phyloP scores from a whole-genome alignment of 169 alveolate genomes.

The Plasmodium cynomolgi region DNA sequence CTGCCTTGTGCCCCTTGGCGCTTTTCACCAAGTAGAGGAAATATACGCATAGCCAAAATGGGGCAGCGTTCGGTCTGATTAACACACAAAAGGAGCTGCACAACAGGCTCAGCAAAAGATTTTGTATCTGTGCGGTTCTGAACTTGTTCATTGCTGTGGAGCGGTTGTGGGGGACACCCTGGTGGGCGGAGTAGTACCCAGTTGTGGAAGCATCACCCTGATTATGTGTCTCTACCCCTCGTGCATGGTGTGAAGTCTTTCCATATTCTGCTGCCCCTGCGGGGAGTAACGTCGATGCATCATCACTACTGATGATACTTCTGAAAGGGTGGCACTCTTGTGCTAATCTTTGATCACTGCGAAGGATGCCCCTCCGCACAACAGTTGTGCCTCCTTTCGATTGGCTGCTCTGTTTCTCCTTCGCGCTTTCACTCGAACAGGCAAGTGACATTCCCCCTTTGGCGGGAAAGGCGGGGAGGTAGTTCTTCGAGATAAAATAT shows the following conservation, averaged over 20 bases:
- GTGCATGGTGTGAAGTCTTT: neutral
- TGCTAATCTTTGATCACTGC: neutral
- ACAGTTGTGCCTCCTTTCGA: neutral
- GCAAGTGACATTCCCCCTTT: neutral
- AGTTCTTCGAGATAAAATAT: conserved; percentile 67
- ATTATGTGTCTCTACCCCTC: neutral
- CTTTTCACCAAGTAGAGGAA: conserved; percentile 23
- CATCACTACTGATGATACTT: neutral
- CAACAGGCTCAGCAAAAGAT: conserved; percentile 58
- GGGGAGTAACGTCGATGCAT: neutral
- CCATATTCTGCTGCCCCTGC: neutral
- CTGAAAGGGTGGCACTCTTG: neutral
- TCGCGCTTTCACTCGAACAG: neutral
- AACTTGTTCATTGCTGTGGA: neutral
- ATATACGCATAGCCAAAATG: conserved; percentile 76
- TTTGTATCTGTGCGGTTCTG: neutral
- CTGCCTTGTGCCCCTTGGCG: neutral
- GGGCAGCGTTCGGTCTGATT: conserved; percentile 68
- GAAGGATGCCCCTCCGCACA: neutral
- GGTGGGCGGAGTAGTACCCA: too few species aligned
- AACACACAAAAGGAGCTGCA: conserved; percentile 76
- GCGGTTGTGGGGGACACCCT: neutral
- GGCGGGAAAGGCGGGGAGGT: neutral
- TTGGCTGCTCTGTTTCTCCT: neutral
- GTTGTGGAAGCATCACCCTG: neutral